Evolutionary conservation across 2,329 filamentous ascomycete genomes (phyloP).

Genomic region (Apiospora rasikravindrae): DNA sequence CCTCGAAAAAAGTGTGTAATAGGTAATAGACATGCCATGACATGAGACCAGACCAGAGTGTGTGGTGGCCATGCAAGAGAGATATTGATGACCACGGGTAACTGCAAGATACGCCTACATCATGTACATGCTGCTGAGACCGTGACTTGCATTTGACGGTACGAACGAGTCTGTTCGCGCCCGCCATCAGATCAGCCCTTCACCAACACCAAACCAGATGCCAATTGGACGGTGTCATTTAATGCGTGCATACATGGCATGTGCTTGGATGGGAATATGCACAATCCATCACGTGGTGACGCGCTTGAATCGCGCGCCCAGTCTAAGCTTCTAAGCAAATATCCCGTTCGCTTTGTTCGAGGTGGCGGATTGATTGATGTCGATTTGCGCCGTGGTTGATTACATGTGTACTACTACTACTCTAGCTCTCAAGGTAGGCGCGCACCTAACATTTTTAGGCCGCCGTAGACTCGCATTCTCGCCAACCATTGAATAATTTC

Average conservation of each 20-base stretch:
- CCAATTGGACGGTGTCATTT: not conserved
- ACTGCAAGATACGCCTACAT: slow-evolving; percentile 12
- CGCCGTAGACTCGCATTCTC: not conserved
- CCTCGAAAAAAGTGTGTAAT: not conserved
- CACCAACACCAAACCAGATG: not conserved
- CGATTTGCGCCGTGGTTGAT: not conserved
- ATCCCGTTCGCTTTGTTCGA: slow-evolving; percentile 10
- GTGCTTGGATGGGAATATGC: not conserved
- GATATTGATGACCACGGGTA: slow-evolving; percentile 12
- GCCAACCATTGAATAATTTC: not conserved
- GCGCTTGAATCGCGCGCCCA: slow-evolving; percentile 2
- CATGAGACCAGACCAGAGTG: not conserved
- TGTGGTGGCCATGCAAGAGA: slow-evolving; percentile 6
- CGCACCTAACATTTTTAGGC: not conserved
- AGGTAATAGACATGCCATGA: not conserved
- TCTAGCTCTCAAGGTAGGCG: not conserved
- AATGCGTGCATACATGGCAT: not conserved
- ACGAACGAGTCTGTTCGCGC: slow-evolving; percentile 15
- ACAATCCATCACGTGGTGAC: not conserved
- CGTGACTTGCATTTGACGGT: slow-evolving; percentile 8
- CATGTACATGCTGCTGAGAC: slow-evolving; percentile 16
- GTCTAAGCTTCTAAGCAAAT: not conserved
- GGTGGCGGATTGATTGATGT: not conserved
- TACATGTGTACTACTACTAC: too few species aligned
- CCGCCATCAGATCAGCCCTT: not conserved